Conservation (phyloP, 495 filamentous ascomycete genomes). For the Aspergillus biplanus region DNA sequence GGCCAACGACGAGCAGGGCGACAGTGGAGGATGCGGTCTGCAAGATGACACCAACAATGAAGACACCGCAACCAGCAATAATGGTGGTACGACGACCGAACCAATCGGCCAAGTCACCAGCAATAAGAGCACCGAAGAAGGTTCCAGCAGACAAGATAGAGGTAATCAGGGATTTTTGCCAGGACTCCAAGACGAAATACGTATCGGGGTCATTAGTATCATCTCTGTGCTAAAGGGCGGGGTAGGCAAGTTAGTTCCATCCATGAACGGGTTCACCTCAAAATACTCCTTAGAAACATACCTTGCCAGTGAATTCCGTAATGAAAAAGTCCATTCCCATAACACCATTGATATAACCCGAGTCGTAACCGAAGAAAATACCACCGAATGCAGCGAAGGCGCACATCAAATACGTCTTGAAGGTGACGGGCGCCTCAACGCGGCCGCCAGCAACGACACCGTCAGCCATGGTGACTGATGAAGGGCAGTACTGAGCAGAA, state of each 20-base stretch:
- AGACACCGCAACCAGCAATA: constrained; percentile 66
- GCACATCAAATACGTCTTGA: constrained; percentile 65
- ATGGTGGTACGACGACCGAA: constrained; percentile 71
- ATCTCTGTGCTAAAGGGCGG: neutral
- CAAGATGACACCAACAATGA: constrained; percentile 64
- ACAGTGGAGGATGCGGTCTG: constrained; percentile 57
- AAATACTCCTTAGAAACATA: constrained; percentile 21
- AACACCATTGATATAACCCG: constrained; percentile 60
- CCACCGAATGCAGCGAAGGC: constrained; percentile 63
- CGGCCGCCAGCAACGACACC: constrained; percentile 27
- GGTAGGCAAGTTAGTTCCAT: neutral
- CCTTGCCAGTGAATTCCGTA: constrained; percentile 42
- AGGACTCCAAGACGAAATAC: constrained; percentile 50
- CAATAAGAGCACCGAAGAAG: constrained; percentile 74
- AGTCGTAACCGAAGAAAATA: constrained; percentile 60
- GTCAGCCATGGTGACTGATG: constrained; percentile 25
- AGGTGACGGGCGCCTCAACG: constrained; percentile 65
- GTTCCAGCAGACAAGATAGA: constrained; percentile 77
- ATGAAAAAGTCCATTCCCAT: constrained; percentile 57
- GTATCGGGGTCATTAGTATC: constrained; percentile 30
- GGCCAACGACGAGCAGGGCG: constrained; percentile 66
- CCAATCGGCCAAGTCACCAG: constrained; percentile 69
- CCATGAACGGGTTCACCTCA: neutral
- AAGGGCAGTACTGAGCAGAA: constrained; percentile 7
- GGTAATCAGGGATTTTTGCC: constrained; percentile 64